Base-by-base conservation (phyloP, 2,329 filamentous ascomycete species). In the Ophiostoma novo-ulmi region DNA sequence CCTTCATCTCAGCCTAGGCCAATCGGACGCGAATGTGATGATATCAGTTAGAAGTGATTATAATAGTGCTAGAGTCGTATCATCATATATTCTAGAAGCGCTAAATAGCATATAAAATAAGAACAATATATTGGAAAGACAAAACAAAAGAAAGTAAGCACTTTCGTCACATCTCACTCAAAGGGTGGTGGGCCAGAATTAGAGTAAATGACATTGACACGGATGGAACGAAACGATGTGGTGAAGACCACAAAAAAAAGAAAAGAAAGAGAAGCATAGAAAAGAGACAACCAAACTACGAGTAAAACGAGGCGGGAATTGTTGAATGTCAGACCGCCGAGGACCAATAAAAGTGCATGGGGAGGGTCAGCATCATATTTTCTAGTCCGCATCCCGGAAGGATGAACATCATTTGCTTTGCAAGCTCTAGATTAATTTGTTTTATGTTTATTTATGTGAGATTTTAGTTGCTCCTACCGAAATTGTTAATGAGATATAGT, bases 231-330 rank as follows among this genome's bases (percentile, higher is more conserved):
- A 58, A 58, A 58, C 52, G 52, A 58, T 6, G 38, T 48, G 44
- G 44, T 48, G n/a, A 31, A 26, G 11, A 58, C 52, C 5, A 55
- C 5, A 55, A 55, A 55, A 22, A 55, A 10, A 22, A 22, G 48
- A 55, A 48, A 55, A 55, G 48, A 55, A 55, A 55, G 20, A n/a
- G 26, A 22, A 26, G n/a, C 8, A 26, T 13, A 10, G 17, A 58
- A 22, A 22, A 26, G 26, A 22, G n/a, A 26, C 22, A 22, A 11
- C 8, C 7, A 55, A 22, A 55, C 36, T 26, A 31, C 31, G 31
- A 31, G 31, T 63, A 69, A 68, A 69, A 69, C 55, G 68, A 69
- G 68, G 68, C 68, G 68, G 63, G 68, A 26, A 58, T 22, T 58
- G 52, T 58, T 58, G 52, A 58, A 58, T 58, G 52, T 11, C 20